Base-by-base conservation (phyloP, 148 eudicot genomes). In the Rhododendron williamsianum region DNA sequence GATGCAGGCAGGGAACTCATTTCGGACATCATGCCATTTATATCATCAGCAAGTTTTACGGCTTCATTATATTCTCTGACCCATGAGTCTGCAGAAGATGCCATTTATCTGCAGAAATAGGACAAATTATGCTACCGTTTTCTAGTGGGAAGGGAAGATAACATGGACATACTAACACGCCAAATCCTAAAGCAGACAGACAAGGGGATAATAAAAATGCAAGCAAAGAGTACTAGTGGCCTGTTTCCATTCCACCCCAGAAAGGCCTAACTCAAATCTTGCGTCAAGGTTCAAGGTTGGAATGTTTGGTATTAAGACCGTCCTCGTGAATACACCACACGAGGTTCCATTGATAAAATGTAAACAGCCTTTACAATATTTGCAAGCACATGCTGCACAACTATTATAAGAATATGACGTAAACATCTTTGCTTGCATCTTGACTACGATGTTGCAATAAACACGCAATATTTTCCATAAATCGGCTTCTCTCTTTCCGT, bases 41-140 rank as follows among this genome's bases (percentile, higher is more conserved):
- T 90, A 85, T 94, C 98, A 72, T 96, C 98, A 60, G 94, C 88
- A 86, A 96, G 91, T 84, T 90, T 96, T 58, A 88, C 90, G 4
- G 98, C 95, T 84, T 96, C 98, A 84, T 93, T 96, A 81, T 92
- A 96, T 86, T 94, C 96, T 91, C 90, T 92, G 81, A 93, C 86
- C 98, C 98, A 96, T 10, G 94, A 85, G 87, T 96, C 98, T 45
- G 89, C 87, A 0, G 93, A 87, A 60, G 95, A 93, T 48, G 93
- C 98, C 98, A 95, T 95, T 82, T 81, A 76, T 80, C 87, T 77
- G 83, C 72, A 85, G 74, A 80, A 33, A 84, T 16, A 36, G 76
- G 23, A 52, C 65, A 49, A 49, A 51, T 41, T 36, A 27, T 46
- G 33, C 18, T 52, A 43, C 9, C 49, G 12, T 6, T 54, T 21